A percentile compares a stretch with the other conserved stretches of the same genome.
Evolutionary conservation across 331 rosid genomes (phyloP).

Genomic region (Malus hybrid): DNA sequence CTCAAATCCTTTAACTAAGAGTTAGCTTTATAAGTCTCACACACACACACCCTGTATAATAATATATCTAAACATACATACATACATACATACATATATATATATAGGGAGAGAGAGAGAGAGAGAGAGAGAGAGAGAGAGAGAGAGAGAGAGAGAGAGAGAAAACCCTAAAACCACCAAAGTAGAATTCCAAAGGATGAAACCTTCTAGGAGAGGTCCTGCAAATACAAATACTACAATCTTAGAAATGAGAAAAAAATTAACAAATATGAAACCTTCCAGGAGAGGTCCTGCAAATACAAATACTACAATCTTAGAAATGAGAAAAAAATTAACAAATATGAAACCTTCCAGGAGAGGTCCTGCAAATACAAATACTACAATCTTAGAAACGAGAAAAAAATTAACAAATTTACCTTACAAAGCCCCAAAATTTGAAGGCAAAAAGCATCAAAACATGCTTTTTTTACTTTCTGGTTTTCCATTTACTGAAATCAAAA

Average conservation of each 20-base stretch:
- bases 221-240: neutral
- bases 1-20: neutral
- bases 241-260: constrained; percentile 9
- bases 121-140: too few species aligned
- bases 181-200: constrained; percentile 2
- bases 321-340: neutral
- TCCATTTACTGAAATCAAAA: neutral
- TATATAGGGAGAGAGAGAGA: too few species aligned
- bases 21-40: neutral
- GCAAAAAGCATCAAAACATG: neutral
- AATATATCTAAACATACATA: too few species aligned
- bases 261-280: neutral
- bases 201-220: constrained; percentile 5
- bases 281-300: constrained; percentile 5
- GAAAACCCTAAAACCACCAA: constrained; percentile 6
- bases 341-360: neutral
- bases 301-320: constrained; percentile 10
- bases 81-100: too few species aligned
- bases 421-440: neutral
- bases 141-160: neutral
- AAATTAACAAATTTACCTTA: neutral
- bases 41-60: too few species aligned
- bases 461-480: neutral
- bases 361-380: neutral
- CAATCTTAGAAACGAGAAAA: constrained; percentile 13